Conservation (phyloP, 768 basidiomycete genomes). For the Lactarius deliciosus region DNA sequence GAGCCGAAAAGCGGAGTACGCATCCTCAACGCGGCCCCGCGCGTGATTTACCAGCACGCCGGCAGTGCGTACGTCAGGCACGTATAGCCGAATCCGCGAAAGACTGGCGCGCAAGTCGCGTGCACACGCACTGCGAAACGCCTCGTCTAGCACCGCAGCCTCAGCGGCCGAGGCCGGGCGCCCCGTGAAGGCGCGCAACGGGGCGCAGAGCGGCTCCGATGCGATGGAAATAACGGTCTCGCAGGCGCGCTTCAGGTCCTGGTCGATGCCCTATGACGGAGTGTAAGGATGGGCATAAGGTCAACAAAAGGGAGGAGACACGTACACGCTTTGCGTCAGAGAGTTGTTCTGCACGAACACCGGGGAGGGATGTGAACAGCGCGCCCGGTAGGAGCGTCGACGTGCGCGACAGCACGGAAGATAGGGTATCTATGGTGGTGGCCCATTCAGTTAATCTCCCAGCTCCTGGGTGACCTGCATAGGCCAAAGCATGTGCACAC, state of each 20-base stretch:
- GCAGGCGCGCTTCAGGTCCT: conserved; percentile 79
- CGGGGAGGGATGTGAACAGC: conserved; percentile 67
- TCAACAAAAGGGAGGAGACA: conserved; percentile 12
- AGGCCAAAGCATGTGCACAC: conserved; percentile 37
- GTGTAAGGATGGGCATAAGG: conserved; percentile 10
- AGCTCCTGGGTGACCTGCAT: background rate
- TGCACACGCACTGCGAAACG: conserved; percentile 56
- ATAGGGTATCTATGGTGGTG: conserved; percentile 47
- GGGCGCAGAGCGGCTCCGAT: conserved; percentile 53
- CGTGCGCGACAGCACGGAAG: conserved; percentile 59
- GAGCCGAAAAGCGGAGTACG: conserved; percentile 73
- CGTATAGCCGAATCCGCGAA: conserved; percentile 65
- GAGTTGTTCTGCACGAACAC: conserved; percentile 62
- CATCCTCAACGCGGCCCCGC: conserved; percentile 69
- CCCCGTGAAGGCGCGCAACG: conserved; percentile 64
- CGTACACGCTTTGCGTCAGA: conserved; percentile 71
- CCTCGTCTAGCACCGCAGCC: conserved; percentile 47
- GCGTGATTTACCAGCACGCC: conserved; percentile 75
- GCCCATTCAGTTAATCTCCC: background rate
- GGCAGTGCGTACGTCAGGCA: conserved; percentile 79
- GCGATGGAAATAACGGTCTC: conserved; percentile 76
- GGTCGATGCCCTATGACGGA: conserved; percentile 71
- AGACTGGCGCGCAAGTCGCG: conserved; percentile 56
- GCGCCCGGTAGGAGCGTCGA: conserved; percentile 64
- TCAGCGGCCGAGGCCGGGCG: conserved; percentile 56